Evolutionary conservation across 495 filamentous ascomycete genomes (phyloP), one percentile per base, ranked within the genome.

Genomic region (Daldinia decipiens): DNA sequence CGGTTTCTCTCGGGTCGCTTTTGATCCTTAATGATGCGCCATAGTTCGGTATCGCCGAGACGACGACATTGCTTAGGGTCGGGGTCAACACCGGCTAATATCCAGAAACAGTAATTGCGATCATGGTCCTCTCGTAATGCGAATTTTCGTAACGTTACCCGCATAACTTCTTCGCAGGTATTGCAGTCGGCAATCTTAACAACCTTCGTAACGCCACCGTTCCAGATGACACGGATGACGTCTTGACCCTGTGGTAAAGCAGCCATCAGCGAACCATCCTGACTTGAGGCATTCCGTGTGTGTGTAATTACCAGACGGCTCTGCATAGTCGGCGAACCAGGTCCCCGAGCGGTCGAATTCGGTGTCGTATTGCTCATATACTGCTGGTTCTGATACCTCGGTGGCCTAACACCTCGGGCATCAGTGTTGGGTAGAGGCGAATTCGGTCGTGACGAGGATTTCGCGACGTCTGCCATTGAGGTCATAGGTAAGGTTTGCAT

Each of bases 171-270:
- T 68, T 98, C 95, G 34, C 92, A 88, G 1, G 91, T 96, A 74
- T 90, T 93, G 84, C 93, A 97, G 68, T 90, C 92, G 59, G 92
- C 90, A 55, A 98, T 90, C 76, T 93, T 92, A 60, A 98, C 87
- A 6, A 97, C 93, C 77, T 94, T 94, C 32, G 93, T 97, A 62
- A 91, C 89, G n/a, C 93, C 91, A 47, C 91, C 93, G 29, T 90
- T 92, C 66, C 94, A 97, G 73, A 98, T 97, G 39, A 98, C 92
- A 43, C 93, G 87, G 65, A 98, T 95, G 55, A 96, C 87, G 43
- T 92, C 89, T 74, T 93, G 90, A 74, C 92, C 90, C 40, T 85
- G 83, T 26, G 93, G 94, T 59, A 97, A 83, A 59, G 90, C 86
- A 34, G 91, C 90, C 84, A 97, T 93, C 34, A 92, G 88, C 45